Percentiles rank a stretch among this genome's conserved stretches.
phyloP scores from a whole-genome alignment of 331 rosid species.

The Cydonia oblonga region DNA sequence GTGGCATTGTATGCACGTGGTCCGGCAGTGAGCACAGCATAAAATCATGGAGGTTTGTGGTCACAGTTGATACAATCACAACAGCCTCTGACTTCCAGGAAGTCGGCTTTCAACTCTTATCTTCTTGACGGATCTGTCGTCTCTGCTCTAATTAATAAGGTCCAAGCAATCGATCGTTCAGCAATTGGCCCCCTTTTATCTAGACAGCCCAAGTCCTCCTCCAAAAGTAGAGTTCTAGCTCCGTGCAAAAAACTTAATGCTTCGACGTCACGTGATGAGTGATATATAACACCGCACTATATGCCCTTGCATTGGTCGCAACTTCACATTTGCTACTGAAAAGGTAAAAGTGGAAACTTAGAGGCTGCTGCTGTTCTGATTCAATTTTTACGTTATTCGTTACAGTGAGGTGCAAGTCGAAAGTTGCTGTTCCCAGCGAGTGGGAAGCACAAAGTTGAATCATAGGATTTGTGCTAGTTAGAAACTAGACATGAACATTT shows the following conservation, averaged over 20 bases:
- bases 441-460: background rate
- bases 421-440: background rate
- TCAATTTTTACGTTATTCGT: background rate
- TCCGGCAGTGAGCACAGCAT: background rate
- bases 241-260: background rate
- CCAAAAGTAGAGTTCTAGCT: background rate
- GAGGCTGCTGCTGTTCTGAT: background rate
- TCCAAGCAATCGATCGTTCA: background rate
- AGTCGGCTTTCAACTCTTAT: background rate
- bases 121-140: background rate
- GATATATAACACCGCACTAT: too few species aligned
- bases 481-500: background rate
- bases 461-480: background rate
- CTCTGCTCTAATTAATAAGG: background rate
- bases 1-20: background rate
- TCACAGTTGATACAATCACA: background rate
- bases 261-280: too few species aligned
- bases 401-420: background rate
- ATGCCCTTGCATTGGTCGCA: background rate
- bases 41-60: background rate
- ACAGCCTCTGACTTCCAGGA: background rate
- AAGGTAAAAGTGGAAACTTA: background rate
- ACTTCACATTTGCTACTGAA: background rate
- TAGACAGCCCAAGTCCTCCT: too few species aligned
- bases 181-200: background rate